phyloP scores from a whole-genome alignment of 2,329 filamentous ascomycete genomes.

The Penicillium paneum region DNA sequence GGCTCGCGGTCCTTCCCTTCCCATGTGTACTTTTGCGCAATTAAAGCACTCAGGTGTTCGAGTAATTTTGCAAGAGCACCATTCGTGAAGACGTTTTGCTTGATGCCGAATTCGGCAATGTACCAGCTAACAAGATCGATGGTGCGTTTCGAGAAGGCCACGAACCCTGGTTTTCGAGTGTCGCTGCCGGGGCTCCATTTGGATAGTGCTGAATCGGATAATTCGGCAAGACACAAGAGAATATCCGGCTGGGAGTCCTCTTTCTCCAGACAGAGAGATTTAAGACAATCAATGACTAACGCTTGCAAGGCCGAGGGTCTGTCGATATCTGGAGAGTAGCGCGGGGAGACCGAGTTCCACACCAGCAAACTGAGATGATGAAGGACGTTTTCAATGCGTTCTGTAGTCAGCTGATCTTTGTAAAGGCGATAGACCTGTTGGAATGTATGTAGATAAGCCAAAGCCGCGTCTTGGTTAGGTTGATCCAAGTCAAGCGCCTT shows the following conservation, averaged over 20 bases:
- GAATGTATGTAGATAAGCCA: slow-evolving; percentile 76
- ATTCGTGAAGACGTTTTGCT: slow-evolving; percentile 66
- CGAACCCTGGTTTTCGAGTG: slow-evolving; percentile 67
- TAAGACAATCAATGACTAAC: slow-evolving; percentile 35
- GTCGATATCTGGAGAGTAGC: slow-evolving; percentile 41
- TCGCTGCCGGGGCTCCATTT: slow-evolving; percentile 38
- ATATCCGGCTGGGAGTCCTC: slow-evolving; percentile 37
- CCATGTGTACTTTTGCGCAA: slow-evolving; percentile 78
- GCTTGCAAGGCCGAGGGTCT: slow-evolving; percentile 38
- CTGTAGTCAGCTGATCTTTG: slow-evolving; percentile 59
- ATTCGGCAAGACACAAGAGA: slow-evolving; percentile 57
- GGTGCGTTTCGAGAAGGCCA: slow-evolving; percentile 80
- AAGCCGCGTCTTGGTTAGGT: slow-evolving; percentile 76
- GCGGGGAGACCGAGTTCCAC: slow-evolving; percentile 59
- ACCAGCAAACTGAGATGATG: slow-evolving; percentile 68
- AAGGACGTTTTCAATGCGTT: slow-evolving; percentile 66
- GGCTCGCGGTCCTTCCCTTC: slow-evolving; percentile 66
- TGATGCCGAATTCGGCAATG: slow-evolving; percentile 42
- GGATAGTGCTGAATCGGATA: slow-evolving; percentile 59
- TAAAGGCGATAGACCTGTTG: slow-evolving; percentile 76
- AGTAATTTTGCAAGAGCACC: slow-evolving; percentile 65
- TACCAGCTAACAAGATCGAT: slow-evolving; percentile 63
- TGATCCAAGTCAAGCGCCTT: slow-evolving; percentile 44
- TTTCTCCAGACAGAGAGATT: slow-evolving; percentile 37
- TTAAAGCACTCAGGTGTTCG: slow-evolving; percentile 64